phyloP scores from a whole-genome alignment of 2,329 filamentous ascomycete genomes.

The Rhytidhysteron rufulum region DNA sequence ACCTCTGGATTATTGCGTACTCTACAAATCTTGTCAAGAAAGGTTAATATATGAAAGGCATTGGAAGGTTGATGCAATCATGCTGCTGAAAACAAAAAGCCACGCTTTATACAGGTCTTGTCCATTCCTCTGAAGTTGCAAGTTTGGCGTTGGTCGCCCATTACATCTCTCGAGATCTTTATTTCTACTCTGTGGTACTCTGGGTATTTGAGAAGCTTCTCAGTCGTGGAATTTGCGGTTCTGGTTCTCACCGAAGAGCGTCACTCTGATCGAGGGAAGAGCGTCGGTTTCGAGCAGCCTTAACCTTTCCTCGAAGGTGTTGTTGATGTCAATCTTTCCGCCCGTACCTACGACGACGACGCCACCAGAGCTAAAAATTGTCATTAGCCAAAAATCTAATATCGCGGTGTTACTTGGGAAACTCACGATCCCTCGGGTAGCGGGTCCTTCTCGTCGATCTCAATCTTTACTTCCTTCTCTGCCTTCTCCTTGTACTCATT shows the following conservation, averaged over 20 bases:
- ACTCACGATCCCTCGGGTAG: constrained; percentile 80
- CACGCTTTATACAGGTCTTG: too few relatives aligned
- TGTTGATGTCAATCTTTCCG: constrained; percentile 98
- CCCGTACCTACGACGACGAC: constrained; percentile 73
- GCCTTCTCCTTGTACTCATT: constrained; percentile 80
- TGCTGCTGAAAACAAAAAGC: too few relatives aligned
- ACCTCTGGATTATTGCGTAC: too few relatives aligned
- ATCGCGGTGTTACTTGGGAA: not conserved
- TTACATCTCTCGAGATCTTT: too few relatives aligned
- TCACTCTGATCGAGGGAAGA: constrained; percentile 77
- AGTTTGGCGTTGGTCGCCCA: too few relatives aligned
- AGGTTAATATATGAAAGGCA: too few relatives aligned
- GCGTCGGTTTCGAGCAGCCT: constrained; percentile 79
- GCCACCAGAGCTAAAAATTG: constrained; percentile 68
- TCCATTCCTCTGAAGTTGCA: too few relatives aligned
- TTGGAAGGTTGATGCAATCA: too few relatives aligned
- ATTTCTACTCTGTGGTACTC: too few relatives aligned
- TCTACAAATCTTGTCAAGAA: too few relatives aligned
- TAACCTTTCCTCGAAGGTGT: constrained; percentile 92
- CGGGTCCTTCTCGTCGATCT: constrained; percentile 73
- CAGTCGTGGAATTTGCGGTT: constrained; percentile 97
- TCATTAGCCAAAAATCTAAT: constrained; percentile 5
- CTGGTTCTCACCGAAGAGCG: constrained; percentile 88
- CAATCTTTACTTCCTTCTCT: constrained; percentile 65
- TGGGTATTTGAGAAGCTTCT: too few relatives aligned